Percentiles rank a stretch among this genome's conserved stretches.
Evolutionary conservation across 73 alveolate species (phyloP).

Genomic region (Tetrahymena malaccensis): DNA sequence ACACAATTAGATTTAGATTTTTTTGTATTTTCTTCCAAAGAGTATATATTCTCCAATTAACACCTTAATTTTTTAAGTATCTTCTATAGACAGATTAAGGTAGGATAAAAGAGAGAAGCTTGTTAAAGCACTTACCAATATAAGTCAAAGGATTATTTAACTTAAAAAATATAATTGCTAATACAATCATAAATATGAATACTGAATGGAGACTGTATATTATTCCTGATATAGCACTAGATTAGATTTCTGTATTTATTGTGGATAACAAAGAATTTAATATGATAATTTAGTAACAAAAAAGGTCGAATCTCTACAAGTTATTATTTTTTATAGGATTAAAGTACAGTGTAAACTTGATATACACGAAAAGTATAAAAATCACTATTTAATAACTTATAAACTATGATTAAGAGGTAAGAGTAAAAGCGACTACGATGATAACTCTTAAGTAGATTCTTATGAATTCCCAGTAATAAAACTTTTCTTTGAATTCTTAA

Average conservation of each 20-base stretch:
- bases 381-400: background rate
- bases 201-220: background rate
- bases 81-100: background rate
- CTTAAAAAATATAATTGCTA: background rate
- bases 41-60: background rate
- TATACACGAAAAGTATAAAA: background rate
- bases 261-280: background rate
- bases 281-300: background rate
- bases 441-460: background rate
- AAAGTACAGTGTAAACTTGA: background rate
- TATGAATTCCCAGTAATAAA: background rate
- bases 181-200: background rate
- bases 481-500: background rate
- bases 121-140: background rate
- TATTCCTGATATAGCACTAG: background rate
- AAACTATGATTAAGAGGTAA: background rate
- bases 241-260: background rate
- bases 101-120: background rate
- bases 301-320: background rate
- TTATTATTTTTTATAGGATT: background rate
- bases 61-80: background rate
- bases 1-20: background rate
- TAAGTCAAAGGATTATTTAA: background rate
- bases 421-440: background rate
- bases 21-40: background rate